Evolutionary conservation across 208 protist genomes (phyloP), one percentile per base, ranked within the genome.

Genomic region (Crithidia mellificae): DNA sequence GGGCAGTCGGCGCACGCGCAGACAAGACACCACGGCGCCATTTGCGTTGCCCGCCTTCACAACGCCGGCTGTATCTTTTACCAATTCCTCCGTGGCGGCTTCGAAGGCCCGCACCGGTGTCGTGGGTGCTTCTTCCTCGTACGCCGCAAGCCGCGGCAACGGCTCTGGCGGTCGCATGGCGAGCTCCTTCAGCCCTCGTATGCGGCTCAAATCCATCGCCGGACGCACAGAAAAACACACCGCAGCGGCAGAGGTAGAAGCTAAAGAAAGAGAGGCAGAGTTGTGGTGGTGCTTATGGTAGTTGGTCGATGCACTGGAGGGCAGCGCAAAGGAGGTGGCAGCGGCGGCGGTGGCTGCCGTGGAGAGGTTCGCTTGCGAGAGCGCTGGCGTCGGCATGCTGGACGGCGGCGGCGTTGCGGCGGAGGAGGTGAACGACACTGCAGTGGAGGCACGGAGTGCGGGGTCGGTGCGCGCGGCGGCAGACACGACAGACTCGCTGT

Each of bases 1-100:
- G 2, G 75, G 72, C 44, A 88, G 56, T 19, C 64, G 47, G 19
- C 77, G 67, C 39, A 87, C 46, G 9, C 25, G 34, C n/a, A 58
- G 19, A 30, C 34, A n/a, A n/a, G 7, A 38, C 34, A 11, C 34
- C 7, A 38, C 34, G 11, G 34, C 11, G 34, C 41, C 14, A 5
- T 15, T 46, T n/a, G n/a, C 41, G 3, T 46, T n/a, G 41, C 3
- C 17, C 15, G 8, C 41, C 41, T n/a, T n/a, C n/a, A n/a, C n/a
- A n/a, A n/a, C n/a, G n/a, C n/a, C n/a, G n/a, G n/a, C n/a, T n/a
- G n/a, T n/a, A 12, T n/a, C 41, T 17, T n/a, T 46, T n/a, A 46
- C 14, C 41, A 4, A 46, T 17, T 6, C 4, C 41, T 19, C 41
- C 17, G 3, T 51, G 46, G 2, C 46, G 27, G 22, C 17, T 5